These are phyloP conservation scores for Ambrosia artemisiifolia DNA, from an alignment of 129 eudicot species.

Conservation along the genomic window DNA sequence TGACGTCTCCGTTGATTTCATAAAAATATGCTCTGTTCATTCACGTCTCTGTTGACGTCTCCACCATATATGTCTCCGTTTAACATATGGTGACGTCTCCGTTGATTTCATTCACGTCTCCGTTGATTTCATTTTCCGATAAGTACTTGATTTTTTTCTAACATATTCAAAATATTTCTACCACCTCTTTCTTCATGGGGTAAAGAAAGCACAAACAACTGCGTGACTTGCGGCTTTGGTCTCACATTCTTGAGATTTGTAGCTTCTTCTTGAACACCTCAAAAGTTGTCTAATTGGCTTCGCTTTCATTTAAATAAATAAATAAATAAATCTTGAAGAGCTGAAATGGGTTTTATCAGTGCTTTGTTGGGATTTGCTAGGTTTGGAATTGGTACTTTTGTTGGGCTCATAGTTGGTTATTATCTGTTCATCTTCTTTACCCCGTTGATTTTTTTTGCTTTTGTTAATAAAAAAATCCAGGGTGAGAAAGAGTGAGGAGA, in stretches of 20 bases:
- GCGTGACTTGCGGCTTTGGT: slow-evolving; percentile 29
- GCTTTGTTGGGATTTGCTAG: slow-evolving; percentile 58
- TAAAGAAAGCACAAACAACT: slow-evolving; percentile 24
- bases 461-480: no score
- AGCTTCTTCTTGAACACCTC: slow-evolving; percentile 28
- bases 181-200: slow-evolving; percentile 23
- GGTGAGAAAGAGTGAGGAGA: no score
- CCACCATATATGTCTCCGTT: no score
- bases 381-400: slow-evolving; percentile 63
- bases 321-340: background rate
- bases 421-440: slow-evolving; percentile 56
- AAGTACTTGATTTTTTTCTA: no score
- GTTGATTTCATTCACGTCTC: no score
- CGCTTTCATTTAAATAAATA: slow-evolving; percentile 9
- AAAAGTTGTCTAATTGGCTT: slow-evolving; percentile 15
- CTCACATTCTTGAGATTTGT: slow-evolving; percentile 16
- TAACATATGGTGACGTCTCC: no score
- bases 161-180: slow-evolving; percentile 1
- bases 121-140: no score
- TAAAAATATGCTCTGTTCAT: no score
- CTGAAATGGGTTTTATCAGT: slow-evolving; percentile 61
- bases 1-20: no score
- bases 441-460: no score
- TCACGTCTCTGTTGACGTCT: no score
- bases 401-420: slow-evolving; percentile 57